These are phyloP conservation scores for Ogataea philodendri DNA, from an alignment of 805 yeast species.

Conservation along the genomic window DNA sequence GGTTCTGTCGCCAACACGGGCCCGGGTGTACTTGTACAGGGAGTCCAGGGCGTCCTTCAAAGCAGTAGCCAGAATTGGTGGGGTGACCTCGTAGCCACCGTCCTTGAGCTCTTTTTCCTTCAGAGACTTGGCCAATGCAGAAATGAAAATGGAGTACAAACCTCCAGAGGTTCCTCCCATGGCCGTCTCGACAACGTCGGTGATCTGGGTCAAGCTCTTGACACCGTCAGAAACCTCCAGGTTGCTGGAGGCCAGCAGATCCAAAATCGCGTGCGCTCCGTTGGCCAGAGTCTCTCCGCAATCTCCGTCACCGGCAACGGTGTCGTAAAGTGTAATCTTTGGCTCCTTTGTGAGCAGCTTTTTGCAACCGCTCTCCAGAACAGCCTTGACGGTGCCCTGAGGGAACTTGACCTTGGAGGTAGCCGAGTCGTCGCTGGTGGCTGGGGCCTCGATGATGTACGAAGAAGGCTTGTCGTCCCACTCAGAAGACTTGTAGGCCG, in stretches of 20 bases:
- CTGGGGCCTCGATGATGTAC: conserved; percentile 32
- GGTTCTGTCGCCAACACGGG: conserved; percentile 86
- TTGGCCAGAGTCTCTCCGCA: conserved; percentile 88
- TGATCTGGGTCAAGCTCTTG: conserved; percentile 62
- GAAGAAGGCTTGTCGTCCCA: conserved; percentile 24
- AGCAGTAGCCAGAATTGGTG: conserved; percentile 44
- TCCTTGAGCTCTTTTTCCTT: conserved; percentile 40
- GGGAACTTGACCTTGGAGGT: conserved; percentile 31
- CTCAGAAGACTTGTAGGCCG: conserved; percentile 32
- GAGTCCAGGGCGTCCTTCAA: conserved; percentile 63
- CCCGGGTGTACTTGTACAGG: conserved; percentile 81
- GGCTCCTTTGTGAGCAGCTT: conserved; percentile 67
- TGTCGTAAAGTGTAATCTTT: conserved; percentile 77
- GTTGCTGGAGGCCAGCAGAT: conserved; percentile 43
- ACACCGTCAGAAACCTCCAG: conserved; percentile 49
- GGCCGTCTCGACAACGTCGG: conserved; percentile 77
- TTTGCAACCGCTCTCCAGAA: conserved; percentile 51
- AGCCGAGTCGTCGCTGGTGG: conserved; percentile 33
- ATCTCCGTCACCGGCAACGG: conserved; percentile 94
- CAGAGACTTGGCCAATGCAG: conserved; percentile 63
- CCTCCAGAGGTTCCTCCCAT: conserved; percentile 99
- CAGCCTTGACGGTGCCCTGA: conserved; percentile 29
- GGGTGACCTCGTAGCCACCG: conserved; percentile 32
- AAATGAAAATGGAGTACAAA: conserved; percentile 76
- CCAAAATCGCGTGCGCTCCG: conserved; percentile 73